phyloP scores from a whole-genome alignment of 2,329 filamentous ascomycete genomes.

The Fusarium paranaense region DNA sequence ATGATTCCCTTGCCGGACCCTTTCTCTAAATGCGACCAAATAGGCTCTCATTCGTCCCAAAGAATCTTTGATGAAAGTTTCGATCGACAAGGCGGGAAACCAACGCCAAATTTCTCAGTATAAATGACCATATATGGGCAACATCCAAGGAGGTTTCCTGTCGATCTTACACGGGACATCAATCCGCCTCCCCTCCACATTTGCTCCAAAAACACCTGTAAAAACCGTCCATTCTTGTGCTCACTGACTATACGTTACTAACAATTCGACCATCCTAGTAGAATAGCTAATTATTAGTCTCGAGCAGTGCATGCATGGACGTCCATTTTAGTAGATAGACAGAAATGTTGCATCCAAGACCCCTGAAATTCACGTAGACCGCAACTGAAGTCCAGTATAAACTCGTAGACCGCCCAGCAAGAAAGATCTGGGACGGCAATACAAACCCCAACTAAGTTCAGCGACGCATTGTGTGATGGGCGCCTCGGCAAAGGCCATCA shows the following conservation, averaged over 20 bases:
- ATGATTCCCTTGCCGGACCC: neutral
- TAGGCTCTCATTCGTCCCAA: neutral
- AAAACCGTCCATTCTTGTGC: neutral
- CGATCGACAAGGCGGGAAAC: neutral
- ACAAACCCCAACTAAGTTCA: neutral
- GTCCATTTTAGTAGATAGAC: neutral
- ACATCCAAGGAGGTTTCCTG: too few relatives aligned
- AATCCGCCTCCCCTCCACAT: neutral
- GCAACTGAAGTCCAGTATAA: neutral
- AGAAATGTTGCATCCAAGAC: neutral
- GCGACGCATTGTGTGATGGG: neutral
- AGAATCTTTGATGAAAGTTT: neutral
- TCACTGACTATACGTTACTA: neutral
- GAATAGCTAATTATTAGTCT: neutral
- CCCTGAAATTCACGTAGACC: neutral
- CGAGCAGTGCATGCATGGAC: neutral
- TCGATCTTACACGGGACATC: too few relatives aligned
- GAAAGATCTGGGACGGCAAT: neutral
- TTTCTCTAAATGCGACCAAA: neutral
- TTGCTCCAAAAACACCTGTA: neutral
- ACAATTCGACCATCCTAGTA: too few relatives aligned
- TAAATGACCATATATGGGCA: too few relatives aligned
- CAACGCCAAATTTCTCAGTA: too few relatives aligned
- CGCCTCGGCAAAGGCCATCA: neutral
- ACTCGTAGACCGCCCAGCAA: neutral